phyloP scores from a whole-genome alignment of 106 monocot species.

The Dendrobium officinale region DNA sequence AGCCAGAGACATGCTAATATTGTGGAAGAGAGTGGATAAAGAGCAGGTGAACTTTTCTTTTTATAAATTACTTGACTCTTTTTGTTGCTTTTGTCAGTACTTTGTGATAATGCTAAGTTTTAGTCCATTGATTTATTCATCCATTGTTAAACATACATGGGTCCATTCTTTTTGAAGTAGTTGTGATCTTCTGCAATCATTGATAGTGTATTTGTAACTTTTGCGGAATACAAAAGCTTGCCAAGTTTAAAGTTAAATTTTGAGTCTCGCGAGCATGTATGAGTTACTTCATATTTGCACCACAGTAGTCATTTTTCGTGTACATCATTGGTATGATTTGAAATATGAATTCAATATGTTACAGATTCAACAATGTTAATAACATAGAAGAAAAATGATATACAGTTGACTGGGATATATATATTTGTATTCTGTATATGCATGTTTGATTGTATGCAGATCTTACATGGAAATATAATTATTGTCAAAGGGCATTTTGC shows the following conservation, averaged over 20 bases:
- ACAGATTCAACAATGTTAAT: not conserved
- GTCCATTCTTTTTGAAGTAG: not conserved
- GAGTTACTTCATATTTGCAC: not conserved
- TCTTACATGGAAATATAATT: not conserved
- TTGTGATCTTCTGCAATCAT: not conserved
- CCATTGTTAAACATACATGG: not conserved
- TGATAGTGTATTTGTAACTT: not conserved
- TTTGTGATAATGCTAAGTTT: not conserved
- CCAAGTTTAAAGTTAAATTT: not conserved
- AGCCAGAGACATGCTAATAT: constrained; percentile 79
- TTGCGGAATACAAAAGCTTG: not conserved
- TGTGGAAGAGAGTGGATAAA: constrained; percentile 90
- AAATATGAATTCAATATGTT: not conserved
- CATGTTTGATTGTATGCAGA: not conserved
- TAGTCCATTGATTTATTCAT: not conserved
- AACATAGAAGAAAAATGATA: not conserved
- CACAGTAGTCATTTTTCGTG: not conserved
- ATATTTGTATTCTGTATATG: not conserved
- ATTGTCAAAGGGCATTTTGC: not conserved
- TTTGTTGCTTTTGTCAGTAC: not conserved
- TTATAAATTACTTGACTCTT: not conserved
- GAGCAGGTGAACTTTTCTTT: constrained; percentile 57
- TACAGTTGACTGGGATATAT: no score
- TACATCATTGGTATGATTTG: not conserved
- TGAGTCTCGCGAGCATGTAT: not conserved